A percentile compares a stretch with the other conserved stretches of the same genome.
phyloP scores from a whole-genome alignment of 2,329 filamentous ascomycete species.

The Chaetomiaceae sp. region DNA sequence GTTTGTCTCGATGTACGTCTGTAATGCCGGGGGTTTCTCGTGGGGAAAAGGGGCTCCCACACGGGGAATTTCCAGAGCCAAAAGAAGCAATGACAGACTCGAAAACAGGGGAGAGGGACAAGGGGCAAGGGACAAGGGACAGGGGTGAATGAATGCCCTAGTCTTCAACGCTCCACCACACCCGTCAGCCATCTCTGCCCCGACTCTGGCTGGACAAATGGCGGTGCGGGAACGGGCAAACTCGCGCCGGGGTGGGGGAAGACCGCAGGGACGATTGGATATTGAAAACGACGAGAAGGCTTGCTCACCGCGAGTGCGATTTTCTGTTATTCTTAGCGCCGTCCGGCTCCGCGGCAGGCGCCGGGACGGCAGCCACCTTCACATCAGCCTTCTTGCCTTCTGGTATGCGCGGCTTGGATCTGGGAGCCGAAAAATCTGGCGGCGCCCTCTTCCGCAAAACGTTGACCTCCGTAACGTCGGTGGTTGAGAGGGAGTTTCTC shows the following conservation, averaged over 20 bases:
- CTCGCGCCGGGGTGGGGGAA: not conserved
- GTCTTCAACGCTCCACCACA: slow-evolving; percentile 5
- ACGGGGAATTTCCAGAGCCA: slow-evolving; percentile 6
- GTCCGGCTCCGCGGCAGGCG: not conserved
- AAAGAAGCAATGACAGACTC: slow-evolving; percentile 4
- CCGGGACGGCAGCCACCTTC: not conserved
- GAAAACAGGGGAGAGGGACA: slow-evolving; percentile 3
- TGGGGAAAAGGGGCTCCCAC: slow-evolving; percentile 10
- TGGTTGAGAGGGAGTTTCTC: slow-evolving; percentile 18
- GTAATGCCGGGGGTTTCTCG: not conserved
- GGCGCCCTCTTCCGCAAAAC: slow-evolving; percentile 13
- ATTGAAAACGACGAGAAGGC: slow-evolving; percentile 3
- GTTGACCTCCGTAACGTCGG: slow-evolving; percentile 5
- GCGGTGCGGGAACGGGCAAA: not conserved
- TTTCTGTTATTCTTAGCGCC: slow-evolving; percentile 9
- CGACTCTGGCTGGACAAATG: slow-evolving; percentile 1
- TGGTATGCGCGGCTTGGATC: not conserved
- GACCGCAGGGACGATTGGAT: not conserved
- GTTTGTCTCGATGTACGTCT: too few species aligned
- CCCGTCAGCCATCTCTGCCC: not conserved
- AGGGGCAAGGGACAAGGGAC: slow-evolving; percentile 7
- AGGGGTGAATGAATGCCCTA: not conserved
- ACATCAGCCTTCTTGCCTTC: not conserved
- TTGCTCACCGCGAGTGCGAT: slow-evolving; percentile 26
- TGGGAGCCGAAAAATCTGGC: not conserved